Conservation (phyloP, 805 yeast genomes). For the Novakomyces olei region DNA sequence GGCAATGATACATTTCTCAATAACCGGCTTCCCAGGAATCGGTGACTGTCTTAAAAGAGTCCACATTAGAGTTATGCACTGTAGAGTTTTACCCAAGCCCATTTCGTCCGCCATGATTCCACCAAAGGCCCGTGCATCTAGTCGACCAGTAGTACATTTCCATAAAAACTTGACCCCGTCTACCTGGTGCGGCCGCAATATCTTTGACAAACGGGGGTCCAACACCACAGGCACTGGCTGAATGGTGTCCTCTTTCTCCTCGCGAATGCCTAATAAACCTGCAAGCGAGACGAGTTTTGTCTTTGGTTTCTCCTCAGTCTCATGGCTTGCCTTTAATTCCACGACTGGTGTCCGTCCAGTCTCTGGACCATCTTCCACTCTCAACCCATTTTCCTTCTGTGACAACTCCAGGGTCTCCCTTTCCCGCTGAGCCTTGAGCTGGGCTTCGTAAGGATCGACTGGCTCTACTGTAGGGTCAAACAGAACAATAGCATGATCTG, state of each 20-base stretch:
- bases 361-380: too few species aligned
- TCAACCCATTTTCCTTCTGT: neutral
- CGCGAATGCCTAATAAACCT: slow-evolving; percentile 52
- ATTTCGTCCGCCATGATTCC: slow-evolving; percentile 97
- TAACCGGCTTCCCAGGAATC: slow-evolving; percentile 55
- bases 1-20: slow-evolving; percentile 74
- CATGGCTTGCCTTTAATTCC: neutral
- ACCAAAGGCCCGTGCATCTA: slow-evolving; percentile 49
- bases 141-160: slow-evolving; percentile 69
- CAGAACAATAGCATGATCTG: slow-evolving; percentile 79
- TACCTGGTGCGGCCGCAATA: slow-evolving; percentile 85
- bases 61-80: slow-evolving; percentile 82
- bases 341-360: too few species aligned
- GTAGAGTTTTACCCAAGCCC: slow-evolving; percentile 85
- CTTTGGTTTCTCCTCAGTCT: slow-evolving; percentile 15
- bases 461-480: slow-evolving; percentile 67
- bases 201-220: slow-evolving; percentile 67
- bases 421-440: neutral
- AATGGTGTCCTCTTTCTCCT: slow-evolving; percentile 28
- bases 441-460: slow-evolving; percentile 6
- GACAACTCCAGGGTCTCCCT: neutral
- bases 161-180: slow-evolving; percentile 86
- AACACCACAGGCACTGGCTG: slow-evolving; percentile 90
- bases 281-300: slow-evolving; percentile 33
- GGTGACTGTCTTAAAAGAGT: slow-evolving; percentile 77